Percentiles rank a stretch among this genome's conserved stretches.
These are phyloP conservation scores for Zizania latifolia DNA, from an alignment of 176 grass and related monocot genomes.

Conservation along the genomic window DNA sequence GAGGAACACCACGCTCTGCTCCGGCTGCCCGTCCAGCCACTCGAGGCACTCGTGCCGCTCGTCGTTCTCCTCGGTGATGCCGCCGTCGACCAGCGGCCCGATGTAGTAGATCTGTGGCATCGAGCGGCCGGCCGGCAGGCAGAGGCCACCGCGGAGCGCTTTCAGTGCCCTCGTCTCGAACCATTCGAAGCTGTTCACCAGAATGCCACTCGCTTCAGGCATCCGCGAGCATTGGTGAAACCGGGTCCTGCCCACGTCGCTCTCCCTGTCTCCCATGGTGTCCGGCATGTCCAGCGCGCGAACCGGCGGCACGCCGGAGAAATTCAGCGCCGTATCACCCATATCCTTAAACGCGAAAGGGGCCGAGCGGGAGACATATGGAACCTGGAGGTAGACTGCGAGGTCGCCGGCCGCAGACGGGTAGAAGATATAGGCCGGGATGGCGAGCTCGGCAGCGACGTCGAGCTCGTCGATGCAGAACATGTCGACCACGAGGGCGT, in stretches of 20 bases:
- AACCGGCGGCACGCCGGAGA: constrained; percentile 48
- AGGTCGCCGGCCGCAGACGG: constrained; percentile 38
- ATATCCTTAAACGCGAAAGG: constrained; percentile 47
- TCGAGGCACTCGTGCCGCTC: constrained; percentile 47
- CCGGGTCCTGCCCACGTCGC: constrained; percentile 1
- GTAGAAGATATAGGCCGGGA: constrained; percentile 56
- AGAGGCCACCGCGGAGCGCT: constrained; percentile 34
- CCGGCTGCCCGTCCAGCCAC: constrained; percentile 59
- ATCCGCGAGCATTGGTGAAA: constrained; percentile 30
- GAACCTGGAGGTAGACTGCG: constrained; percentile 27
- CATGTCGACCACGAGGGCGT: constrained; percentile 58
- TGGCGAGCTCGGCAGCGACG: constrained; percentile 27
- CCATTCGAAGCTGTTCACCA: constrained; percentile 70
- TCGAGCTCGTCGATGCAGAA: constrained; percentile 60
- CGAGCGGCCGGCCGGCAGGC: constrained; percentile 25
- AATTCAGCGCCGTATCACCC: constrained; percentile 18
- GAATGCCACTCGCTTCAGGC: constrained; percentile 40
- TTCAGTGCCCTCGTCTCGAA: constrained; percentile 44
- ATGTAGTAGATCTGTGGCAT: constrained; percentile 48
- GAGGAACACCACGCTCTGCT: constrained; percentile 74
- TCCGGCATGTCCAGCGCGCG: constrained; percentile 41
- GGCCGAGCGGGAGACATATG: not conserved
- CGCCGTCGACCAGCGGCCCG: constrained; percentile 49
- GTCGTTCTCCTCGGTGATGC: not conserved
- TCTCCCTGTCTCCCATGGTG: constrained; percentile 35